Evolutionary conservation across 257 asterid species (phyloP), one percentile per base, ranked within the genome.

Genomic region (Plantago ovata): DNA sequence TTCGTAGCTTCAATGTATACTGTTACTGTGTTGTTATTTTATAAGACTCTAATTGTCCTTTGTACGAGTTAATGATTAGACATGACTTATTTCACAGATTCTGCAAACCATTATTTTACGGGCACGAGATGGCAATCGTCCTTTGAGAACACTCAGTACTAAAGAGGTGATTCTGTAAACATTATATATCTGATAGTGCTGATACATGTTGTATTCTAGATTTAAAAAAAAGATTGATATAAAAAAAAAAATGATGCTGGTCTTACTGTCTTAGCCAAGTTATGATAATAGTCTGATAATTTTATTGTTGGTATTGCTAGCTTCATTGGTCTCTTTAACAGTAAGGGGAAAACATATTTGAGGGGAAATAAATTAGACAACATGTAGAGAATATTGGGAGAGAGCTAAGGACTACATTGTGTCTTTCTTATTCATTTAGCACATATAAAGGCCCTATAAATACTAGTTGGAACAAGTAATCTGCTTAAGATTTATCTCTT

Each of bases 101-200:
- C 81, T 93, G 50, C 99, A 89, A 72, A 77, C 74, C 64, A 80
- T 93, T 50, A 77, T 89, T 72, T 61, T 60, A 55, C 80, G 91
- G 67, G 95, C 92, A 56, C 83, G 75, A 53, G 94, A 78, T 76
- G 74, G 82, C 53, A 69, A 56, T 67, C 92, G 81, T 16, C 69
- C 85, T 60, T 69, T 75, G 77, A 89, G 99, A 73, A 83, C 94
- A 64, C 94, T 93, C 61, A 84, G 99, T 72, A 86, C 95, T 63
- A 89, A 89, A 74, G 99, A 93, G 97, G 97, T 93, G 69, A 47
- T 42, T 45, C 48, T 10, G 9, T 40, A 11, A 22, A 44, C 42
- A 18, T 46, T 48, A 33, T 62, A n/a, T 52, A 33, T 56, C 53
- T 60, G 39, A 53, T 62, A 60, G 16, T 54, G 53, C 59, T 56